Evolutionary conservation across 352 stramenopile genomes (phyloP), one percentile per base, ranked within the genome.

Genomic region (Phytophthora brassicae): DNA sequence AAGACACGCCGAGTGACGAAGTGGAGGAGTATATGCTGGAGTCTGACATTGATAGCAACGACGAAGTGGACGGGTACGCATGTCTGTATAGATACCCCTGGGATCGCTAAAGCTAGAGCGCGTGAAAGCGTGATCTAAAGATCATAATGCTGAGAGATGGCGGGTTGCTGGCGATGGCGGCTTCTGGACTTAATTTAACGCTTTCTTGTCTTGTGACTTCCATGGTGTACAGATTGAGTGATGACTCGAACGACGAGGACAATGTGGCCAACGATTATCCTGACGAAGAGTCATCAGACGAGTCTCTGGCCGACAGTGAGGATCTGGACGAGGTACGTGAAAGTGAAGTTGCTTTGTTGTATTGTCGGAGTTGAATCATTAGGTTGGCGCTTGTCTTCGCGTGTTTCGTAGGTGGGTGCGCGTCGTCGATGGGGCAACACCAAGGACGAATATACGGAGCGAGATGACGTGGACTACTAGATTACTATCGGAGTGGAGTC

Each of bases 161-260:
- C 41, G 16, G 57, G 41, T 53, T 68, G 52, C 46, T 58, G 54
- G 17, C 13, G 41, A 31, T 59, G 41, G 60, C 12, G 39, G 31
- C 42, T 48, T 42, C 36, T 68, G 58, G 49, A 47, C 55, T 67
- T 78, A 36, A 52, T 56, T 74, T 73, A 9, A 60, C 56, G 14
- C 33, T 50, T 59, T 54, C 8, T 60, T 45, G 56, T 72, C 26
- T 26, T 55, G 47, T 60, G 19, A 22, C 23, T 62, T 50, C 51
- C 7, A 45, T 70, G 35, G 8, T 63, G 20, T 69, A 19, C 68
- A 89, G 80, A 55, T 81, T 89, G 29, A 91, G 84, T 45, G 78
- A 88, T 41, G 84, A 94, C 54, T 94, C 86, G 26, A 94, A 94
- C 49, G 84, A 94, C 35, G 86, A 94, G 43, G 84, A 88, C 63